Base-by-base conservation (phyloP, 1,139 yeast genomes). In the Zygosaccharomyces sapae region DNA sequence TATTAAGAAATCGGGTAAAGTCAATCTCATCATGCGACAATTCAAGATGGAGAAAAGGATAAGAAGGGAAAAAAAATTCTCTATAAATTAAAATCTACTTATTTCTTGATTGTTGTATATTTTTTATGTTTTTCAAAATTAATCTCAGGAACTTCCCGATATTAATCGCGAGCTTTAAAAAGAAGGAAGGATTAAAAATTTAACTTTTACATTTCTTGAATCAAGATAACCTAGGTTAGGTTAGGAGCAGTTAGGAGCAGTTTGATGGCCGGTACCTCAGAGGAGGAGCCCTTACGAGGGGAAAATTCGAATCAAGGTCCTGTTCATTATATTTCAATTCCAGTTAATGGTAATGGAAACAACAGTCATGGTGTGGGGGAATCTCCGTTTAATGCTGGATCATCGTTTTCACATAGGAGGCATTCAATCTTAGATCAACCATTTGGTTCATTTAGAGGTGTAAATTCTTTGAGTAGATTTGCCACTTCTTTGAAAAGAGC, bases 401-500 rank as follows among this genome's bases (percentile, higher is more conserved):
- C 49, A 43, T 45, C 49, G 1, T 51, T 51, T 27, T 47, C 45
- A 5, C 52, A 55, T 9, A 59, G 67, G 45, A 56, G 66, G 33
- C 58, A 57, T 37, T 64, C 68, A n/a, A 59, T 65, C 7, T 50
- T 65, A 22, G 68, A 65, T 45, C 63, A 62, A 20, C 68, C 68
- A 7, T 55, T 65, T 25, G 68, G 68, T n/a, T 72, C 79, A 0
- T 73, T 73, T 52, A 66, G 77, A 43, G 86, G 86, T 22, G 75
- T 78, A 25, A 85, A 85, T 66, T 84, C 95, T 2, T 57, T 88
- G 36, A 77, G 78, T 51, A 81, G 86, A 49, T 88, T 88, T 67
- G 94, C 95, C 2, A 80, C 88, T 1, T 86, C 95, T 1, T 80
- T 75, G 61, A 73, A 80, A 39, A 73, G 96, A 58, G 95, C 96